phyloP scores from a whole-genome alignment of 2,329 filamentous ascomycete genomes.

The Rutstroemia sp. region DNA sequence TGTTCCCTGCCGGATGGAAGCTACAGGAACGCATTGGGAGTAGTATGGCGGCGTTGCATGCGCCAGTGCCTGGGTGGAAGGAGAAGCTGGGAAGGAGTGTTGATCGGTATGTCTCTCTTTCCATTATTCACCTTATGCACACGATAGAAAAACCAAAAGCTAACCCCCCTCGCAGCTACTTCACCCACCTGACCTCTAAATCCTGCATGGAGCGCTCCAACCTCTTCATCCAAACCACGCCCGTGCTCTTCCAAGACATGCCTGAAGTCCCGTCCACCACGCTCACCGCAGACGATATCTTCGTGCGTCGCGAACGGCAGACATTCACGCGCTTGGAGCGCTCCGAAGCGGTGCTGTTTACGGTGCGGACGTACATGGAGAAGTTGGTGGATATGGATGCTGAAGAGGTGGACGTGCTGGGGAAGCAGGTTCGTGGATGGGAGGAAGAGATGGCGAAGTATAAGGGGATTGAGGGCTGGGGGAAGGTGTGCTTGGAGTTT shows the following conservation, averaged over 20 bases:
- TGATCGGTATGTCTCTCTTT: slow-evolving; percentile 32
- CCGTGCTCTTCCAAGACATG: slow-evolving; percentile 38
- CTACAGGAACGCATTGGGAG: slow-evolving; percentile 41
- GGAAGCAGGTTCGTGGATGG: slow-evolving; percentile 38
- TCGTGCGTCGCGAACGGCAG: slow-evolving; percentile 42
- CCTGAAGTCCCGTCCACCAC: slow-evolving; percentile 30
- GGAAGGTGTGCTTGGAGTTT: slow-evolving; percentile 12
- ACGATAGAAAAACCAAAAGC: slow-evolving; percentile 4
- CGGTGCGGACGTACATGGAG: slow-evolving; percentile 40
- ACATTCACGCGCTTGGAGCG: slow-evolving; percentile 40
- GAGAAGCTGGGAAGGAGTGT: slow-evolving; percentile 36
- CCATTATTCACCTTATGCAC: not conserved
- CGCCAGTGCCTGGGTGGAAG: slow-evolving; percentile 42
- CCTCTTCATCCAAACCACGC: slow-evolving; percentile 42
- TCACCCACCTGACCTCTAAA: slow-evolving; percentile 36
- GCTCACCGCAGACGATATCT: slow-evolving; percentile 31
- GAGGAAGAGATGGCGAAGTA: slow-evolving; percentile 37
- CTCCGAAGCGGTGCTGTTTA: slow-evolving; percentile 40
- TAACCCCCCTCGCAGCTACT: slow-evolving; percentile 30
- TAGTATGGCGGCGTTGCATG: slow-evolving; percentile 39
- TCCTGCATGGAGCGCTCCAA: slow-evolving; percentile 41
- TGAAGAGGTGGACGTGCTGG: slow-evolving; percentile 35
- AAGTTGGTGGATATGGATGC: slow-evolving; percentile 34
- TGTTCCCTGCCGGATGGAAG: slow-evolving; percentile 46
- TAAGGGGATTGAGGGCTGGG: slow-evolving; percentile 39